Evolutionary conservation across 169 alveolate species (phyloP), one percentile per base, ranked within the genome.

Genomic region (Cryptosporidium viatorum): DNA sequence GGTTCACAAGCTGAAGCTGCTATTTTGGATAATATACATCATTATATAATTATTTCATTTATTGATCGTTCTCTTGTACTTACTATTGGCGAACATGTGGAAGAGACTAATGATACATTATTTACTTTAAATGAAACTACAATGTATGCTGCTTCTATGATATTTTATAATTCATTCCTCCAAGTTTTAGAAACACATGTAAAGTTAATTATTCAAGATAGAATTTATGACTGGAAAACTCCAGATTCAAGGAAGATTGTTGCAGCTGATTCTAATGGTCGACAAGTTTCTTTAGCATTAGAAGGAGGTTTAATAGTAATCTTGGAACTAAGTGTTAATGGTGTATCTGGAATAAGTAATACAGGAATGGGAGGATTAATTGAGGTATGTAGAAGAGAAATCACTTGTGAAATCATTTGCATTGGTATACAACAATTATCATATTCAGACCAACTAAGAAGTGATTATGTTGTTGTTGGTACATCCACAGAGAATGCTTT

Each of bases 391-490:
- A 62, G 92, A 71, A 69, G 93, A 74, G 84, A 93, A 74, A 85
- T 84, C 60, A 43, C 92, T 87, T 85, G 68, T 92, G 84, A 75
- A 70, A 94, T 95, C 33, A 92, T 96, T 9, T 97, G 99, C 69
- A 86, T 97, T 86, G 96, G 93, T 91, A 91, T 95, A 84, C 98
- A 91, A 89, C 98, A 97, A 39, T 96, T 97, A 14, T 97, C 97
- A 26, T 94, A 92, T 43, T 35, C 86, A 51, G 98, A 97, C 4
- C 95, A 98, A 85, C 59, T 93, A 21, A 95, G 98, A 86, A 96
- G 98, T 48, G 96, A 95, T 91, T 98, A 97, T 93, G 92, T 97
- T 85, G 99, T 98, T 14, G 98, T 97, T 10, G 99, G 99, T 6
- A 96, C 96, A 45, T 92, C 94, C 8, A 41, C 86, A 55, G 99